A percentile compares a stretch with the other conserved stretches of the same genome.
Evolutionary conservation across 129 eudicot species (phyloP).

Genomic region (Deinandra increscens): DNA sequence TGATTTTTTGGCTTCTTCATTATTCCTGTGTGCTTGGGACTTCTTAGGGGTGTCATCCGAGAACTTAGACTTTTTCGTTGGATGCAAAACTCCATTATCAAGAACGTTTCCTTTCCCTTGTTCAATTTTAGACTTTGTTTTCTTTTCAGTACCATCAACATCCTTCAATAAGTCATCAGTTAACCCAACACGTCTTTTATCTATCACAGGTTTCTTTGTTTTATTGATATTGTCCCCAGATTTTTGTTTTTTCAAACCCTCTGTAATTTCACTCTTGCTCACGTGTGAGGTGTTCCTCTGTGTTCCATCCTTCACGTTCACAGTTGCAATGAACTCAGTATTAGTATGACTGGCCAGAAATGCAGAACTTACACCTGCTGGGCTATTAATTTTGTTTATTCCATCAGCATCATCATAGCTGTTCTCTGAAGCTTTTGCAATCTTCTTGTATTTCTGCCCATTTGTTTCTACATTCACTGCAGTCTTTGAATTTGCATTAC

Average conservation of each 20-base stretch:
- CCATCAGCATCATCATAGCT: slow-evolving; percentile 31
- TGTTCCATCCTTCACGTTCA: slow-evolving; percentile 29
- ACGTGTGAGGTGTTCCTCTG: slow-evolving; percentile 33
- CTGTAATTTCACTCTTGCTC: slow-evolving; percentile 34
- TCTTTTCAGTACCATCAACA: slow-evolving; percentile 29
- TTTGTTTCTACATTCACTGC: slow-evolving; percentile 37
- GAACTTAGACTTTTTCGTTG: slow-evolving; percentile 51
- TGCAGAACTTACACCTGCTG: slow-evolving; percentile 24
- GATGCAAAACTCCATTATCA: slow-evolving; percentile 37
- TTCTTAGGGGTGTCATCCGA: slow-evolving; percentile 44
- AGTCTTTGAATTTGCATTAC: slow-evolving; percentile 12
- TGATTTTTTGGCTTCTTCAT: slow-evolving; percentile 35
- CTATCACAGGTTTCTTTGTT: slow-evolving; percentile 35
- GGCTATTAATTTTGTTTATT: slow-evolving; percentile 32
- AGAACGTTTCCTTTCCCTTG: slow-evolving; percentile 25
- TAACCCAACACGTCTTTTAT: slow-evolving; percentile 35
- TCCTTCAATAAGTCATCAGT: slow-evolving; percentile 31
- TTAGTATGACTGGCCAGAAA: slow-evolving; percentile 21
- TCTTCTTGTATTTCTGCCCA: slow-evolving; percentile 48
- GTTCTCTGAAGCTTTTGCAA: slow-evolving; percentile 39
- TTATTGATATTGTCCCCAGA: slow-evolving; percentile 27
- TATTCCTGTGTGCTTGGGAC: slow-evolving; percentile 38
- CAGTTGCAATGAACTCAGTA: slow-evolving; percentile 22
- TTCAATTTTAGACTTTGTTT: slow-evolving; percentile 11
- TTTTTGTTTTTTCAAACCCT: slow-evolving; percentile 31